phyloP scores from a whole-genome alignment of 2,329 filamentous ascomycete genomes.

The Ambrosiella beaveri region DNA sequence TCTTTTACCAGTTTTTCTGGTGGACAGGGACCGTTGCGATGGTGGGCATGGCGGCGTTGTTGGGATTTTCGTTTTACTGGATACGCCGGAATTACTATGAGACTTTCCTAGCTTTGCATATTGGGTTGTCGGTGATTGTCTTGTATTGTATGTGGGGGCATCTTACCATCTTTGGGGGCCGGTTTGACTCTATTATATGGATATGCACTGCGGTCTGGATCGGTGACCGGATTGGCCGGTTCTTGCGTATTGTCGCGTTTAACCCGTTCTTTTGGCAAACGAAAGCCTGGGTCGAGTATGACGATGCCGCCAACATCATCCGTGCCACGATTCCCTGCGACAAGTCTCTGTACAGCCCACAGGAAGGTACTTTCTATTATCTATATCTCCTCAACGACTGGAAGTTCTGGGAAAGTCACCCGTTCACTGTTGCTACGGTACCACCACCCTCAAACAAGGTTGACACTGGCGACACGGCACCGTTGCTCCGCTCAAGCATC shows the following conservation, averaged over 20 bases:
- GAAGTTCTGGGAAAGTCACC: constrained; percentile 32
- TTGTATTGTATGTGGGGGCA: constrained; percentile 36
- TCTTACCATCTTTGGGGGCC: constrained; percentile 33
- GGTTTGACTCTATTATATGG: constrained; percentile 34
- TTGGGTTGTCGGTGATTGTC: constrained; percentile 32
- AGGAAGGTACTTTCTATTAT: constrained; percentile 29
- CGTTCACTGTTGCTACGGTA: constrained; percentile 28
- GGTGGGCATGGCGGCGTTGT: constrained; percentile 27
- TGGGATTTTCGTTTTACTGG: constrained; percentile 32
- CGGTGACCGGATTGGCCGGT: constrained; percentile 29
- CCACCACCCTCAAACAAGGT: neutral
- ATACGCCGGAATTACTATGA: constrained; percentile 37
- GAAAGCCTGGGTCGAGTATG: constrained; percentile 21
- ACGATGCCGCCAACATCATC: constrained; percentile 25
- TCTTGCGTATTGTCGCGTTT: constrained; percentile 25
- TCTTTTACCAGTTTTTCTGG: constrained; percentile 30
- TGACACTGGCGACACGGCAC: constrained; percentile 19
- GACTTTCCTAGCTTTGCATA: constrained; percentile 31
- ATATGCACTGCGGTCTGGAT: constrained; percentile 31
- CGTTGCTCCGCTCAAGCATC: constrained; percentile 17
- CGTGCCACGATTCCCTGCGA: constrained; percentile 23
- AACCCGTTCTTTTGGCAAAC: constrained; percentile 23
- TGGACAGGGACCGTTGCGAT: constrained; percentile 31
- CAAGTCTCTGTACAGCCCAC: constrained; percentile 20
- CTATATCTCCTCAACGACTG: constrained; percentile 25